Base-by-base conservation (phyloP, 345 rosid species). In the Brassica cretica region DNA sequence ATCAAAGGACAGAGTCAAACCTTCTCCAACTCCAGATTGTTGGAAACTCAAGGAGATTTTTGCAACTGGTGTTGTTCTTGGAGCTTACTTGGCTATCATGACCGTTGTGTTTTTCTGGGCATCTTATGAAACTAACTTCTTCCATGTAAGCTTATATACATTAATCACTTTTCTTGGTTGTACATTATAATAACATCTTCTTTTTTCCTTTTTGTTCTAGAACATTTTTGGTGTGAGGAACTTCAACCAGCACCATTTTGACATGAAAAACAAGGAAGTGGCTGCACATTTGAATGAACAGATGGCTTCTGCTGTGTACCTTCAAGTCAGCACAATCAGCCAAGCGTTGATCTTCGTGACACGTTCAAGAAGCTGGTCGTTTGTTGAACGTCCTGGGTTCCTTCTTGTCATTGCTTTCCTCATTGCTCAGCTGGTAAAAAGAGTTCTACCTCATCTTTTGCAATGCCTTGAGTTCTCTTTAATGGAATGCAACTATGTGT, bases 261-360 rank as follows among this genome's bases (percentile, higher is more conserved):
- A 78, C 70, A 77, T 77, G 84, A 67, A 82, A n/a, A 78, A 82
- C 75, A 24, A 71, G 30, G 19, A 4, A 35, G 74, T 32, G 19
- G 39, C 51, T 11, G 30, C 67, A 2, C 64, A 39, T 37, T 44
- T 88, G 55, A 82, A 86, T 30, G 84, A 64, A 55, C 83, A 81
- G 64, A 59, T 88, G 75, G 88, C 89, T 41, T 84, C 89, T 1
- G 89, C 87, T 0, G 74, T 88, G 5, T 88, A 86, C 19, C 89
- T 88, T 73, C 91, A 88, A 84, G 72, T 88, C 69, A 86, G 89
- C 71, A 88, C 92, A 6, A 84, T 89, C 74, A 93, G 96, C 66
- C 98, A 93, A 82, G 98, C 97, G n/a, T 75, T 93, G 30, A 93
- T 93, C 73, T 88, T 88, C 8, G 89, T 85, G 64, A 86, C 91